Base-by-base conservation (phyloP, 2,329 filamentous ascomycete genomes). In the Hypocrella siamensis region DNA sequence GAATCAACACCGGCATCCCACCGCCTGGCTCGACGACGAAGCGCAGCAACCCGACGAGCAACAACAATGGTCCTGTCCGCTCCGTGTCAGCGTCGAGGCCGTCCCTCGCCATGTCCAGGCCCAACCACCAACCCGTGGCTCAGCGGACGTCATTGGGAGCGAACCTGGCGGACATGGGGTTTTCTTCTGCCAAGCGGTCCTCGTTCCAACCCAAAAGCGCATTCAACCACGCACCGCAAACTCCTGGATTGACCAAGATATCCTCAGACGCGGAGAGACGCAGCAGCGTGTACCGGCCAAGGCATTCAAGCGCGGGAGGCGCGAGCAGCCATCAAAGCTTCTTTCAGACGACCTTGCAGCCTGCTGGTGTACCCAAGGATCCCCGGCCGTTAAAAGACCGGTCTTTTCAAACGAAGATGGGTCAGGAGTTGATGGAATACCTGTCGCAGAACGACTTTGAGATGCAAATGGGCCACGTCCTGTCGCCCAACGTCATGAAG, bases 1-100 rank as follows among this genome's bases (percentile, higher is more conserved):
- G 75, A 52, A 74, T 77, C 53, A 88, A 85, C 54, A 80, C 81
- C 15, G 73, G 75, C 16, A 82, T 98, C 40, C 90, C 90, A 15
- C 84, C 93, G 58, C 88, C 90, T 7, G 70, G 81, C 18, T 96
- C 88, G 26, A 83, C 85, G 26, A 79, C 98, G 69, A 98, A 98
- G 63, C 82, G 90, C 53, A 80, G 82, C 19, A 90, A 76, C 48
- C 86, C 84, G 3, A 36, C 18, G 9, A 75, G 75, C 44, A 35
- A 24, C 10, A 75, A 75, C 44, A 75, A 74, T 34, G 75, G 78
- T 50, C 82, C 93, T 63, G 74, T 64, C 43, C 83, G 88, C 44
- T 84, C 83, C 18, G 72, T 82, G 45, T 93, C 86, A 39, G 79
- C 78, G 48, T 79, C 77, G 51, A 75, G 81, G 46, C 79, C 92